Evolutionary conservation across 2,329 filamentous ascomycete species (phyloP), one percentile per base, ranked within the genome.

Genomic region (Ophiostoma piceae): DNA sequence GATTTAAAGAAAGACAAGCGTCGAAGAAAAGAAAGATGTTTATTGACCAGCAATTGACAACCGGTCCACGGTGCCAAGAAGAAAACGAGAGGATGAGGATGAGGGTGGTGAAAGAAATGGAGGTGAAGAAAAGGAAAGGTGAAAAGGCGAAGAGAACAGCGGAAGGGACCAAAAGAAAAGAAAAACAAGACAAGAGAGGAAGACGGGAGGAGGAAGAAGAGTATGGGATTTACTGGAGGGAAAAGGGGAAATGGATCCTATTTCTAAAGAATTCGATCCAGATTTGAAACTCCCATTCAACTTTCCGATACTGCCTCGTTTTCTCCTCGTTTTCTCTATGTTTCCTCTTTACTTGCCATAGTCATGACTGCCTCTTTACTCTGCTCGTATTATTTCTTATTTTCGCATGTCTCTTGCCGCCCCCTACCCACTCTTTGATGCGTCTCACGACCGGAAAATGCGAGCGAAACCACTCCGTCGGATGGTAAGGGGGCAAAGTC

Each of bases 1-100:
- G n/a, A 47, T 29, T 47, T n/a, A 70, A 69, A 68, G 41, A 69
- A 26, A 16, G 37, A 43, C 32, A 29, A 66, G 37, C 11, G n/a
- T 35, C 64, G 43, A 57, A 43, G 39, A 64, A 35, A 19, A 26
- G 47, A 57, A 67, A 39, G 9, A 54, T 29, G 35, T 29, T 26
- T 67, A 71, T 73, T 73, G 73, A 70, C 72, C 72, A 73, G 72
- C 72, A 73, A 73, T 69, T 60, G 66, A 69, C 54, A 67, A 72
- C 71, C 72, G 71, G 54, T 73, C 72, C 67, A 73, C 72, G 69
- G 71, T 66, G 69, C 32, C 64, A 67, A 69, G 47, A 37, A 69
- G 14, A 47, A 16, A 66, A 66, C 39, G 67, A 71, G 68, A 37
- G 29, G 57, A 39, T 39, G 16, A 57, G 57, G 26, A 22, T 65